Evolutionary conservation across 768 basidiomycete genomes (phyloP), one percentile per base, ranked within the genome.

Genomic region (Mrakia frigida): DNA sequence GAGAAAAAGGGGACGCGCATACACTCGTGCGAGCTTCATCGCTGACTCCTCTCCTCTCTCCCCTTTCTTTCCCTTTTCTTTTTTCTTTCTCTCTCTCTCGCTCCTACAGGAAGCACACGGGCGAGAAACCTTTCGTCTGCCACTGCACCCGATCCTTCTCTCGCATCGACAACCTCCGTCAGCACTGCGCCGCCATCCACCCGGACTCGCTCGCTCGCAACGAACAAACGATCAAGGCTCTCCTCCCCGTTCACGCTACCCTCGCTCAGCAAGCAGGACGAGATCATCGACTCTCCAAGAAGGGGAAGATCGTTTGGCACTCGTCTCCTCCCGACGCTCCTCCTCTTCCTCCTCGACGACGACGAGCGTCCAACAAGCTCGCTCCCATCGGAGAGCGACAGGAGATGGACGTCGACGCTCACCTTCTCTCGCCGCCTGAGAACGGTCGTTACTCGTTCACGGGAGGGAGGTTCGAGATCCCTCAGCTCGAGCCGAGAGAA

Each of bases 141-240:
- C 95, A 98, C 82, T 98, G 96, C 85, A 88, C 90, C 18, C 95
- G 96, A 83, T 91, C 95, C 79, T 98, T 98, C 82, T 94, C 93
- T 7, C 90, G 96, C 18, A 90, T 98, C 82, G 96, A 98, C 85
- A 98, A 98, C 82, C 88, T 98, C 3, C 90, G 96, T 65, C 96
- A 98, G 82, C 96, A 98, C 83, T 93, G 94, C 0, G 92, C 95
- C 86, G 96, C 95, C 7, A 94, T 97, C 0, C 96, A 98, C 81
- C 90, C 93, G n/a, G 94, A 97, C 82, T 92, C 93, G 85, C 63
- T 70, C 13, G 76, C 78, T 3, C 77, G 82, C 53, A 84, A 84
- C 78, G 82, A 82, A 23, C 75, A 76, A 11, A 83, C 82, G 80
- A 79, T 84, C 53, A 70, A 78, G n/a, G 79, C 81, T 4, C 80